Evolutionary conservation across 805 yeast species (phyloP), one percentile per base, ranked within the genome.

Genomic region (Candida montana): DNA sequence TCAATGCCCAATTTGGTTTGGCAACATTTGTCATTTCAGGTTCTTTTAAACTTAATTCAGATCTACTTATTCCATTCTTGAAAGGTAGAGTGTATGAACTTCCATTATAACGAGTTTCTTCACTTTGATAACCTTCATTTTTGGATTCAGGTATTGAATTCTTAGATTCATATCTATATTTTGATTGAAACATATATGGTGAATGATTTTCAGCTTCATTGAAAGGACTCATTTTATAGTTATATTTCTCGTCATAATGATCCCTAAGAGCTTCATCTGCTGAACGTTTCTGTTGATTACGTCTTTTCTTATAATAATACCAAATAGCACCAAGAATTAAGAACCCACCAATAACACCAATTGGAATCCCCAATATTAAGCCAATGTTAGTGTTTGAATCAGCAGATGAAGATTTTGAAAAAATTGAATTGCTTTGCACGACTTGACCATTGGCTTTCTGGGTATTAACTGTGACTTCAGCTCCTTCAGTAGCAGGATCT

Each of bases 361-460:
- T 39, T 0, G 61, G 59, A 6, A 57, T 50, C 11, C 59, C 61
- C 16, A 57, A 47, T 19, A 54, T 50, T 1, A 57, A 27, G 1
- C 54, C 56, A 20, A 53, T 44, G 19, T 48, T 53, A 0, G 49
- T 16, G 19, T 35, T 40, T 7, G 33, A 3, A 20, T 7, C 28
- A 13, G 40, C 15, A 12, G 42, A 17, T 5, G 38, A 15, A 9
- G 36, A 15, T n/a, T 35, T 30, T 11, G 35, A 21, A 15, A 41
- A 37, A 7, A 33, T 10, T 5, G 44, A 31, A 17, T 19, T 18
- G 4, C 35, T 26, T 13, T 31, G 35, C 12, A 26, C 26, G n/a
- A 31, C 44, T 7, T 35, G 31, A 7, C 15, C 28, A 26, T 24
- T 36, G 26, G 29, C 12, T 11, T 13, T 26, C 11, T 9, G n/a